These are phyloP conservation scores for Fusarium subtropicale DNA, from an alignment of 2,329 filamentous ascomycete genomes.

Conservation along the genomic window DNA sequence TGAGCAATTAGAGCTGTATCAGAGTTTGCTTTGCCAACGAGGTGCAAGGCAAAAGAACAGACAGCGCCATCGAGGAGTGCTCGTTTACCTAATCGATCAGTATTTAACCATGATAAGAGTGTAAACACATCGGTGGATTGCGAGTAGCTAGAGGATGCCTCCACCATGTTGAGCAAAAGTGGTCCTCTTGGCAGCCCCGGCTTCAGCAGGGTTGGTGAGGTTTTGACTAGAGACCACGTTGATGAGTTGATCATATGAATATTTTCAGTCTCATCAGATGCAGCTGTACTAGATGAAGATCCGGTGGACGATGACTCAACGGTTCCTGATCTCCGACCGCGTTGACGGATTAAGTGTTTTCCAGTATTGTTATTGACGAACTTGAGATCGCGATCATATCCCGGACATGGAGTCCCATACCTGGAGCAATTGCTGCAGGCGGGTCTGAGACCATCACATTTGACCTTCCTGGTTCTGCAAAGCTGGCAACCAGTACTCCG, in stretches of 20 bases:
- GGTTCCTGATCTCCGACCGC: constrained; percentile 34
- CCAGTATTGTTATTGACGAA: constrained; percentile 51
- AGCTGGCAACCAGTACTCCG: constrained; percentile 55
- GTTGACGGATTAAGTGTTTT: constrained; percentile 54
- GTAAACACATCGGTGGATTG: constrained; percentile 40
- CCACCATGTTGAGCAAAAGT: constrained; percentile 50
- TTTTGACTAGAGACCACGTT: constrained; percentile 10
- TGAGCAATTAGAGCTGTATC: constrained; percentile 49
- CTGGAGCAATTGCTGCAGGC: constrained; percentile 55
- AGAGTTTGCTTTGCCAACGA: constrained; percentile 52
- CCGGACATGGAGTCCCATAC: constrained; percentile 54
- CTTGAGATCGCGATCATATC: constrained; percentile 55
- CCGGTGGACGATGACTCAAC: constrained; percentile 17
- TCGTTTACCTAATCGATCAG: constrained; percentile 51
- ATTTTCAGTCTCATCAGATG: constrained; percentile 20
- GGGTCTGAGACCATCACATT: constrained; percentile 60
- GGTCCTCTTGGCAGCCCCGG: constrained; percentile 45
- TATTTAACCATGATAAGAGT: constrained; percentile 46
- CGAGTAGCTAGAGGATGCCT: constrained; percentile 35
- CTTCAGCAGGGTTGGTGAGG: constrained; percentile 29
- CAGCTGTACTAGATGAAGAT: constrained; percentile 20
- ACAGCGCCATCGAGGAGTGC: constrained; percentile 55
- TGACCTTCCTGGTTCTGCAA: constrained; percentile 56
- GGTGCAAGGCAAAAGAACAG: constrained; percentile 53
- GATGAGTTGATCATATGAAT: constrained; percentile 2